phyloP scores from a whole-genome alignment of 805 yeast species.

The Saccharomycopsis fermentans region DNA sequence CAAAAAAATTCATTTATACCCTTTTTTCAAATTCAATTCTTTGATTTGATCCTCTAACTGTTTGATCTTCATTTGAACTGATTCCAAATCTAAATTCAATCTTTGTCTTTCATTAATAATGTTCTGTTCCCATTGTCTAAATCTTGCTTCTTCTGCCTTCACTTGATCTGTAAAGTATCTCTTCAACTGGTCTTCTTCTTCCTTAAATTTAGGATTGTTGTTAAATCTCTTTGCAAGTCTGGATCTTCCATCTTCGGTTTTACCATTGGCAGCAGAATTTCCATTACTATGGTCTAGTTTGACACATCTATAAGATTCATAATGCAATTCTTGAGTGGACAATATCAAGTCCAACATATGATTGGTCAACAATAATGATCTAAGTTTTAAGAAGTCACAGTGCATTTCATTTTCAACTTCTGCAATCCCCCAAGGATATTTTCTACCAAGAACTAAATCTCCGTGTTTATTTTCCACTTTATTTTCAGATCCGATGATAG shows the following conservation, averaged over 20 bases:
- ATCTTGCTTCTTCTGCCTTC: slow-evolving; percentile 91
- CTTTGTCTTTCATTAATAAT: slow-evolving; percentile 91
- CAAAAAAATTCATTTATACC: slow-evolving; percentile 23
- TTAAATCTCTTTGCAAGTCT: slow-evolving; percentile 28
- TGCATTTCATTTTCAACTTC: slow-evolving; percentile 81
- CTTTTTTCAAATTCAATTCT: slow-evolving; percentile 45
- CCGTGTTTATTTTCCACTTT: slow-evolving; percentile 58
- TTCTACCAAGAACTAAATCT: slow-evolving; percentile 60
- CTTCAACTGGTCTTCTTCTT: slow-evolving; percentile 91
- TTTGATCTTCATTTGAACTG: slow-evolving; percentile 69
- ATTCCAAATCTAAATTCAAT: slow-evolving; percentile 87
- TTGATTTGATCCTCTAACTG: slow-evolving; percentile 67
- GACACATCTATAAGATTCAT: slow-evolving; percentile 64
- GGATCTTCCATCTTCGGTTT: slow-evolving; percentile 33
- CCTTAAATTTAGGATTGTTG: slow-evolving; percentile 88
- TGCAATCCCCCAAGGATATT: slow-evolving; percentile 85
- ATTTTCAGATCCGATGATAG: slow-evolving; percentile 69
- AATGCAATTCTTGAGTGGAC: slow-evolving; percentile 73
- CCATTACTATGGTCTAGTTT: slow-evolving; percentile 40
- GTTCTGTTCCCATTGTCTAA: slow-evolving; percentile 97
- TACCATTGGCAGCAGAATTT: slow-evolving; percentile 24
- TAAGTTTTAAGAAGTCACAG: slow-evolving; percentile 75
- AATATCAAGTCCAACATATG: slow-evolving; percentile 74
- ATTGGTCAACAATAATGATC: slow-evolving; percentile 70
- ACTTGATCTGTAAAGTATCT: slow-evolving; percentile 94